Percentiles rank a stretch among this genome's conserved stretches.
phyloP scores from a whole-genome alignment of 2,329 filamentous ascomycete species.

The Fusarium avenaceum region DNA sequence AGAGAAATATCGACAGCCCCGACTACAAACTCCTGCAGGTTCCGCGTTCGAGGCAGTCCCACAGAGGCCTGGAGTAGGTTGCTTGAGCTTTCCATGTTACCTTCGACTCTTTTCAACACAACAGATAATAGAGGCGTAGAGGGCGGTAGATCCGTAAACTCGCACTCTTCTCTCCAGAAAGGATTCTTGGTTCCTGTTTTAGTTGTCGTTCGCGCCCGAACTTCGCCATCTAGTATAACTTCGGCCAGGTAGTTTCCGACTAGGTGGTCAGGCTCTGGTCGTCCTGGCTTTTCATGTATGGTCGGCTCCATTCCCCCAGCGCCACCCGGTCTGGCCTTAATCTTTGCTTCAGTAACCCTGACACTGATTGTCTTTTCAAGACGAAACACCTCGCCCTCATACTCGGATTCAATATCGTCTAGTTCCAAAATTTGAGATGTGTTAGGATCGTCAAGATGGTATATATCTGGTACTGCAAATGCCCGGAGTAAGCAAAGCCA shows the following conservation, averaged over 20 bases:
- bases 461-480: constrained; percentile 92
- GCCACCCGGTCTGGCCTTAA: constrained; percentile 58
- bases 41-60: constrained; percentile 55
- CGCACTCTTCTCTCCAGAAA: constrained; percentile 86
- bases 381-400: constrained; percentile 67
- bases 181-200: constrained; percentile 79
- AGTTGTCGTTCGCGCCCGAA: constrained; percentile 79
- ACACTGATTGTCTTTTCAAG: constrained; percentile 72
- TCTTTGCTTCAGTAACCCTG: constrained; percentile 72
- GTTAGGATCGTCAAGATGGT: constrained; percentile 69
- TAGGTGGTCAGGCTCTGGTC: constrained; percentile 58
- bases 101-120: constrained; percentile 76
- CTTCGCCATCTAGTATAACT: constrained; percentile 83
- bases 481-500: constrained; percentile 95
- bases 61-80: constrained; percentile 49
- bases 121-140: constrained; percentile 77
- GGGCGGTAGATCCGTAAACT: constrained; percentile 80
- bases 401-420: constrained; percentile 56
- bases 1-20: constrained; percentile 87
- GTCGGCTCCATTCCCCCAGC: constrained; percentile 38
- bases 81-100: constrained; percentile 60
- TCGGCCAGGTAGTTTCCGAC: constrained; percentile 83
- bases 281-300: constrained; percentile 40
- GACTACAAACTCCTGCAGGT: constrained; percentile 66
- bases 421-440: constrained; percentile 60